These are phyloP conservation scores for Penicillium sp. DNA, from an alignment of 2,329 filamentous ascomycete genomes.

Conservation along the genomic window DNA sequence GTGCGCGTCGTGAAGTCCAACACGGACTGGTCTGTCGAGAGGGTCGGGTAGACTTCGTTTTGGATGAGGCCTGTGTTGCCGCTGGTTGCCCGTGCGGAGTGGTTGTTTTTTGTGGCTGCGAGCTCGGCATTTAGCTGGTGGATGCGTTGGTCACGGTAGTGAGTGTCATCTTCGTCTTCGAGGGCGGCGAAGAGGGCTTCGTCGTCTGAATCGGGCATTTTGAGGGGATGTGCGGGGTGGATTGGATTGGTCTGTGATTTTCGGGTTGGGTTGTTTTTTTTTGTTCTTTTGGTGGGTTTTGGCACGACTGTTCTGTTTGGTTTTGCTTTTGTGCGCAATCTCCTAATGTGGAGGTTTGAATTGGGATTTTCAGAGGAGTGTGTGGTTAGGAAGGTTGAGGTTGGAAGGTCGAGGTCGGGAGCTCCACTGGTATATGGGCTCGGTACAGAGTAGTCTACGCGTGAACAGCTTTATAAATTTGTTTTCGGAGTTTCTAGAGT, in stretches of 20 bases:
- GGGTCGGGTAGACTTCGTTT: constrained; percentile 36
- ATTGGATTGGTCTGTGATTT: background rate
- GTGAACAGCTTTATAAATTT: background rate
- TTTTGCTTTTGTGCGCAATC: background rate
- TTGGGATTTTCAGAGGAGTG: constrained; percentile 1
- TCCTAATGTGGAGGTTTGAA: background rate
- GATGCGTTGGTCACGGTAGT: constrained; percentile 57
- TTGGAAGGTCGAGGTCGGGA: constrained; percentile 1
- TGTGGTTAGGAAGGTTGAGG: constrained; percentile 6
- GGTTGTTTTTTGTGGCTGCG: constrained; percentile 45
- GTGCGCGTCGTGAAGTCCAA: constrained; percentile 60
- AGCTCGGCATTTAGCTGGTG: constrained; percentile 60
- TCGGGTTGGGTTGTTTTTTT: background rate
- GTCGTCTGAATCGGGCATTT: constrained; percentile 51
- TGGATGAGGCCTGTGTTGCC: constrained; percentile 27
- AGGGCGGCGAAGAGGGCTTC: constrained; percentile 60
- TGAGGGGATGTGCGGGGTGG: constrained; percentile 14
- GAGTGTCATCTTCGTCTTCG: constrained; percentile 51
- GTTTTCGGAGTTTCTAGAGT: background rate
- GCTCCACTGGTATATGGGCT: constrained; percentile 7
- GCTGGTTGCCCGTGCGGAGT: constrained; percentile 31
- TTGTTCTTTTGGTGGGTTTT: background rate
- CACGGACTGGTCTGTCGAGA: constrained; percentile 54
- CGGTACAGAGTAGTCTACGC: background rate
- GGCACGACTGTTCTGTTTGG: background rate